These are phyloP conservation scores for Scedosporium apiospermum DNA, from an alignment of 2,329 filamentous ascomycete species.

Conservation along the genomic window DNA sequence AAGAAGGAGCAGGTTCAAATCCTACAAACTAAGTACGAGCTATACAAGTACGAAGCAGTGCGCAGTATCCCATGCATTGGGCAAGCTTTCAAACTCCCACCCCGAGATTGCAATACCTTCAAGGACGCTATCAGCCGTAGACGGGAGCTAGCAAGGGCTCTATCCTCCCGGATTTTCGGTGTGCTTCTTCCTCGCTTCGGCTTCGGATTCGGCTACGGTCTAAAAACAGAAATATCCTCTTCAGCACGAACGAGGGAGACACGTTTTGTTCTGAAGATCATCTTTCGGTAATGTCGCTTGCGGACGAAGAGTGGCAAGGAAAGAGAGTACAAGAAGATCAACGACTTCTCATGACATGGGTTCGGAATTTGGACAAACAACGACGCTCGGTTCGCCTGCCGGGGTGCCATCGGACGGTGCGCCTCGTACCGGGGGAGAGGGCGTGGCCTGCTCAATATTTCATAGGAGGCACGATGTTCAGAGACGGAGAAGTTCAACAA, in stretches of 20 bases:
- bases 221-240: background rate
- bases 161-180: background rate
- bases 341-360: too few relatives aligned
- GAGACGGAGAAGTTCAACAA: too few relatives aligned
- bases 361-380: background rate
- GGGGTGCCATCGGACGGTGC: background rate
- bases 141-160: background rate
- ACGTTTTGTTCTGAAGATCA: too few relatives aligned
- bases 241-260: background rate
- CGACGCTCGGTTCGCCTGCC: background rate
- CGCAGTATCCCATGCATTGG: background rate
- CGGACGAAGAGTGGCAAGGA: too few relatives aligned
- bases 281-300: too few relatives aligned
- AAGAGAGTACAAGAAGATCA: too few relatives aligned
- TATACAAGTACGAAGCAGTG: too few relatives aligned
- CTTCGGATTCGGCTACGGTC: background rate
- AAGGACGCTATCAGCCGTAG: background rate
- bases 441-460: background rate
- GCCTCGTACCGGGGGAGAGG: background rate
- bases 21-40: too few relatives aligned
- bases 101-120: background rate
- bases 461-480: background rate
- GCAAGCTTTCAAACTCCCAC: background rate
- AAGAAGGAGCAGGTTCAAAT: background rate
- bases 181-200: background rate